Evolutionary conservation across 768 basidiomycete species (phyloP).

Genomic region (Boletus edulis): DNA sequence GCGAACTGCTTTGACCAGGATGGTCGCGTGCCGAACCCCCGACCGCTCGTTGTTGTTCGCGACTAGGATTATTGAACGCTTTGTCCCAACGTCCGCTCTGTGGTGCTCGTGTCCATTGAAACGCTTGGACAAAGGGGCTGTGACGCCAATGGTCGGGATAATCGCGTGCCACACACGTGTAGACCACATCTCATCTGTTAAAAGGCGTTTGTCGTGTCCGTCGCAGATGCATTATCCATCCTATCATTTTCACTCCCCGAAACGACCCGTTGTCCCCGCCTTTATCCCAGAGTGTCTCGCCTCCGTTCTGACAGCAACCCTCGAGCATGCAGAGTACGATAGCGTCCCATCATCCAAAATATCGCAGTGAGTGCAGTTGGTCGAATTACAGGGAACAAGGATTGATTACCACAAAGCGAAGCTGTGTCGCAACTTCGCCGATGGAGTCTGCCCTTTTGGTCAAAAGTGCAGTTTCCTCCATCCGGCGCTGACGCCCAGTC

Average conservation of each 20-base stretch:
- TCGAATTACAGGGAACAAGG: background rate
- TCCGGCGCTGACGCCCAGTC: constrained; percentile 13
- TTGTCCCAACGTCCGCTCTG: constrained; percentile 3
- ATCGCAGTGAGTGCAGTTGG: constrained; percentile 30
- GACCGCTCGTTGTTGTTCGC: background rate
- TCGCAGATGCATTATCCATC: constrained; percentile 23
- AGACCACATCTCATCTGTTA: constrained; percentile 29
- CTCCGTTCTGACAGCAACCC: constrained; percentile 2
- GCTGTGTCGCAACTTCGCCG: constrained; percentile 36
- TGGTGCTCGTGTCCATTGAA: background rate
- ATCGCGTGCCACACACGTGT: constrained; percentile 34
- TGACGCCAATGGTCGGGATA: constrained; percentile 20
- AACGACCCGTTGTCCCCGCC: background rate
- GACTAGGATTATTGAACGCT: constrained; percentile 9
- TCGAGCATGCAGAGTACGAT: constrained; percentile 5
- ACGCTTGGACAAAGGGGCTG: constrained; percentile 11
- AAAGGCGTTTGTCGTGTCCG: constrained; percentile 22
- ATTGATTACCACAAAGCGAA: constrained; percentile 27
- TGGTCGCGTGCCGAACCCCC: background rate
- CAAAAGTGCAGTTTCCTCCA: constrained; percentile 39
- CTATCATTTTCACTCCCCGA: constrained; percentile 6
- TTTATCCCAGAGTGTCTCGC: background rate
- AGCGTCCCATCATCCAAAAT: constrained; percentile 21
- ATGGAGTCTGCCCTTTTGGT: constrained; percentile 38
- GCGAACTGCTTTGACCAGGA: constrained; percentile 5